These are phyloP conservation scores for Rhinocladiella similis DNA, from an alignment of 2,329 filamentous ascomycete species.

Conservation along the genomic window DNA sequence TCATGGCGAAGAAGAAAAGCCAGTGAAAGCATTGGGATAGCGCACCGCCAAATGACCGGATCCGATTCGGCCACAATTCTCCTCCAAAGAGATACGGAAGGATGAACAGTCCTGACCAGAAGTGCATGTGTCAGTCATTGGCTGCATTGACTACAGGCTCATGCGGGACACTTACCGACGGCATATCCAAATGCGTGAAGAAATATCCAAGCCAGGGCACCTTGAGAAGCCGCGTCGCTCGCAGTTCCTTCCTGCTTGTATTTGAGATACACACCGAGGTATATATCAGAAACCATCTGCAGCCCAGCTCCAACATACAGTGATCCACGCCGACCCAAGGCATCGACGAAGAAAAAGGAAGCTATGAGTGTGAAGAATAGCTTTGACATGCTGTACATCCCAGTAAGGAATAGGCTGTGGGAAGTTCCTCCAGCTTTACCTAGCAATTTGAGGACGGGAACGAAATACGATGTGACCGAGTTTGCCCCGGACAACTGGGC, in stretches of 20 bases:
- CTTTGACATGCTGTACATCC: constrained; percentile 48
- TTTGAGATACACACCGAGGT: constrained; percentile 44
- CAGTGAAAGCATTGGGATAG: constrained; percentile 44
- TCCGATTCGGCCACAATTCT: constrained; percentile 48
- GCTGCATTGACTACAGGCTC: not conserved
- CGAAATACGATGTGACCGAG: constrained; percentile 46
- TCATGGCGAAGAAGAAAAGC: constrained; percentile 45
- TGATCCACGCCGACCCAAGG: constrained; percentile 42
- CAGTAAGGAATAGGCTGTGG: constrained; percentile 40
- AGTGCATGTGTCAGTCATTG: not conserved
- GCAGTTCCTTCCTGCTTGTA: constrained; percentile 31
- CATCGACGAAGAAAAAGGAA: constrained; percentile 48
- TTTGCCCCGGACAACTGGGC: constrained; percentile 49
- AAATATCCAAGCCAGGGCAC: constrained; percentile 47
- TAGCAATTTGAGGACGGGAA: constrained; percentile 44
- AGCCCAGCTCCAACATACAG: constrained; percentile 39
- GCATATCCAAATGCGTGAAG: constrained; percentile 49
- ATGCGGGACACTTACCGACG: constrained; percentile 34
- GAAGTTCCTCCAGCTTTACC: constrained; percentile 33
- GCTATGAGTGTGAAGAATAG: constrained; percentile 45
- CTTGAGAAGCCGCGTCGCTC: constrained; percentile 35
- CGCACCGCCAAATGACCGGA: constrained; percentile 46
- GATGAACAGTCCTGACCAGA: constrained; percentile 35
- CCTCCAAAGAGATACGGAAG: constrained; percentile 49
- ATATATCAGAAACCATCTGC: constrained; percentile 45